Evolutionary conservation across 371 early-diverging fungal species (phyloP), one percentile per base, ranked within the genome.

Genomic region (Mucor irregularis): DNA sequence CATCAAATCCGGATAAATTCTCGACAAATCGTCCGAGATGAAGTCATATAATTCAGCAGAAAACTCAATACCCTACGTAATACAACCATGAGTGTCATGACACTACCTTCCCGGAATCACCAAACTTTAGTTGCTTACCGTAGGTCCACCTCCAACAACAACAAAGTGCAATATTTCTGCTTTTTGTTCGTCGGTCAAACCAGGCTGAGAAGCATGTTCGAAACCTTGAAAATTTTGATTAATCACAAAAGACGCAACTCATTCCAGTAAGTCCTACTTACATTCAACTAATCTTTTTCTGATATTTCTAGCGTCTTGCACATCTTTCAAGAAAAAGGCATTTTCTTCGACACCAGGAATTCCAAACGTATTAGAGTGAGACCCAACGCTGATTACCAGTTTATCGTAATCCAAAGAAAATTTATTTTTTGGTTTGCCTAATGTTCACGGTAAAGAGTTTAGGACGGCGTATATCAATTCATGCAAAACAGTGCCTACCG

Each of bases 111-210:
- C n/a, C n/a, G n/a, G n/a, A n/a, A n/a, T n/a, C n/a, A n/a, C n/a
- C n/a, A n/a, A n/a, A n/a, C n/a, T 40, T 40, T 40, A 8, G 9
- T 24, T 4, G 10, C 39, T 61, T 68, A 76, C 76, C 8, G 90
- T 89, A 5, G 90, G 90, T 0, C 93, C 93, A 42, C 92, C 92
- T 1, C 93, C 93, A 17, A 90, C 88, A 10, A 90, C 84, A 9
- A 90, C 94, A 76, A 96, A 90, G 50, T 91, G 88, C 47, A 96
- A 69, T 53, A 88, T 61, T 8, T 89, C 84, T 19, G 80, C 66
- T 53, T 83, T 76, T 62, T 94, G 91, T 34, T 81, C 76, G 9
- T 80, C 81, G 2, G 76, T 78, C 33, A 68, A 69, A 25, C 62
- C 86, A 68, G 88, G 91, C 69, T 69, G 82, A 49, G 61, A 76